Evolutionary conservation across 768 basidiomycete species (phyloP).

Genomic region (Coprinopsis marcescibilis): DNA sequence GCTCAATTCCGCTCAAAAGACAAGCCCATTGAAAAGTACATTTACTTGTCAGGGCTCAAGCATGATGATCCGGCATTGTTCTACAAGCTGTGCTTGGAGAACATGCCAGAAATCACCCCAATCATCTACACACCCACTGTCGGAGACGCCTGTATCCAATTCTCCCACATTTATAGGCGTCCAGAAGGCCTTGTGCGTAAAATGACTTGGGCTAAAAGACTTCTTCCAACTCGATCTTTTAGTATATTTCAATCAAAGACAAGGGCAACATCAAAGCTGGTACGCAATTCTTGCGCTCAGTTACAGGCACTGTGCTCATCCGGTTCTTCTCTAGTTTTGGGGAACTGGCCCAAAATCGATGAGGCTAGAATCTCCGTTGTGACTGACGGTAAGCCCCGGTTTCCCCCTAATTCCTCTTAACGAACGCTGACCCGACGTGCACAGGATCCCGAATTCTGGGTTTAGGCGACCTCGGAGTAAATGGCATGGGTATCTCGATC

Average conservation of each 20-base stretch:
- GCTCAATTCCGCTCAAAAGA: conserved; percentile 72
- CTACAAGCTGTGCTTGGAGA: conserved; percentile 65
- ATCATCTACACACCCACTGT: conserved; percentile 92
- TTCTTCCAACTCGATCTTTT: conserved; percentile 13
- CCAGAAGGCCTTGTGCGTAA: conserved; percentile 65
- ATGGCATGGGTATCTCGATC: conserved; percentile 84
- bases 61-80: conserved; percentile 68
- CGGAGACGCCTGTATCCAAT: conserved; percentile 85
- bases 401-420: conserved; percentile 12
- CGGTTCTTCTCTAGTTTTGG: conserved; percentile 39
- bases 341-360: conserved; percentile 64
- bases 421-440: conserved; percentile 16
- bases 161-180: conserved; percentile 69
- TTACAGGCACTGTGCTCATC: background rate
- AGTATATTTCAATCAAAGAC: conserved; percentile 80
- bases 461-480: conserved; percentile 76
- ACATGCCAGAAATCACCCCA: conserved; percentile 69
- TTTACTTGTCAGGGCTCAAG: conserved; percentile 74
- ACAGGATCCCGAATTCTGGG: conserved; percentile 84
- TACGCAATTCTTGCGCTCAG: conserved; percentile 14
- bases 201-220: background rate
- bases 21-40: conserved; percentile 75
- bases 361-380: conserved; percentile 89
- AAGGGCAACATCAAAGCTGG: conserved; percentile 67
- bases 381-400: conserved; percentile 69